These are phyloP conservation scores for Dictyostelium citrinum DNA, from an alignment of 78 protist species.

Conservation along the genomic window DNA sequence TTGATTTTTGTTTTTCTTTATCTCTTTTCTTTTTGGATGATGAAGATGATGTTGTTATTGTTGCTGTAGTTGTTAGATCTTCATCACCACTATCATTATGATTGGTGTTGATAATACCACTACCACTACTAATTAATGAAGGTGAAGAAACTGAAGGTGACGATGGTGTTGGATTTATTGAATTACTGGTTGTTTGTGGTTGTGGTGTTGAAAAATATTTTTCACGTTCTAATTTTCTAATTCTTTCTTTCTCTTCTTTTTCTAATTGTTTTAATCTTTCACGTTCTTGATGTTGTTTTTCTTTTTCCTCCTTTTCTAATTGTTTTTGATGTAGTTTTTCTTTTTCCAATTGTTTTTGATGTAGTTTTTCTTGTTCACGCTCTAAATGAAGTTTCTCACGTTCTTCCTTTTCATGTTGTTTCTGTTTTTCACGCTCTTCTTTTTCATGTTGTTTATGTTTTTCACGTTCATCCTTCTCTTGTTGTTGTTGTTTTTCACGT, in stretches of 20 bases:
- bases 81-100: neutral
- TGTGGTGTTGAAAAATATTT: neutral
- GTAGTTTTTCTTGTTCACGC: neutral
- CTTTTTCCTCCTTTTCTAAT: neutral
- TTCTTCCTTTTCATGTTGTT: neutral
- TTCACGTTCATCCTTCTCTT: slow-evolving; percentile 33
- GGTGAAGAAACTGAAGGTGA: neutral
- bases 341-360: neutral
- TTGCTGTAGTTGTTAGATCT: neutral
- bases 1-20: slow-evolving; percentile 15
- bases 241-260: slow-evolving; percentile 24
- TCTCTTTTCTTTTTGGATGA: neutral
- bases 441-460: neutral
- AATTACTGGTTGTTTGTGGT: neutral
- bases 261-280: neutral
- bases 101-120: neutral
- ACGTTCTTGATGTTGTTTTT: neutral
- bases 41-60: neutral
- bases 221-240: neutral
- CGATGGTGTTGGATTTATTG: neutral
- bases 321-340: slow-evolving; percentile 14
- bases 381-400: no score
- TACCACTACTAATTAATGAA: neutral
- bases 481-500: slow-evolving; percentile 25
- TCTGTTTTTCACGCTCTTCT: neutral